These are phyloP conservation scores for Chlamydomonas sphaeroides DNA, from an alignment of 139 green algal species.

Conservation along the genomic window DNA sequence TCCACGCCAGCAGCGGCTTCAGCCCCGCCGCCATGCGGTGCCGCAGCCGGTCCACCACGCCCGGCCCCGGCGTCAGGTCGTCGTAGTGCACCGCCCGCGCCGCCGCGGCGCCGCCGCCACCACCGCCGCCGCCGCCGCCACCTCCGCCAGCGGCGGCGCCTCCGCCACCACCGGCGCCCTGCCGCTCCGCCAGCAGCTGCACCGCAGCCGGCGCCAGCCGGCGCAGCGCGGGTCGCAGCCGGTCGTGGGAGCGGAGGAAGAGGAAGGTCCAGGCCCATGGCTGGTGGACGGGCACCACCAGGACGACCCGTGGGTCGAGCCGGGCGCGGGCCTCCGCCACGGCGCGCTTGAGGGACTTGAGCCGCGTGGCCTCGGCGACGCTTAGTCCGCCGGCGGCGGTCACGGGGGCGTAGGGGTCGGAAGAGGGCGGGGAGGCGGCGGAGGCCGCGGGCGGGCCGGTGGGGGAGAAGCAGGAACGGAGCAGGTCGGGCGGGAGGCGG, in stretches of 20 bases:
- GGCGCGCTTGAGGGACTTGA: neutral
- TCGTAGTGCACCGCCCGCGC: neutral
- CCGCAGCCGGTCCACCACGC: neutral
- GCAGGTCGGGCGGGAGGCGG: neutral
- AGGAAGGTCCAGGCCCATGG: slow-evolving; percentile 22
- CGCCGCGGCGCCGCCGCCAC: neutral
- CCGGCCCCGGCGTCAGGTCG: slow-evolving; percentile 9
- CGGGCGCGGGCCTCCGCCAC: slow-evolving; percentile 4
- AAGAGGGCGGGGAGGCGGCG: neutral
- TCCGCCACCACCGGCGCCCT: too few relatives aligned
- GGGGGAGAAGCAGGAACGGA: neutral
- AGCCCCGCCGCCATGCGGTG: neutral
- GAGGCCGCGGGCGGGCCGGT: too few relatives aligned
- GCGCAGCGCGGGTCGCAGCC: slow-evolving; percentile 5
- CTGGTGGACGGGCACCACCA: neutral
- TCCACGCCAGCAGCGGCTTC: slow-evolving; percentile 22
- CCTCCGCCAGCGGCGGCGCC: too few relatives aligned
- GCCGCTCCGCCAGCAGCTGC: neutral
- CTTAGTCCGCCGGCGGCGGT: neutral
- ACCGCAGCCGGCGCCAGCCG: slow-evolving; percentile 4
- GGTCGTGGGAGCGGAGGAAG: slow-evolving; percentile 2
- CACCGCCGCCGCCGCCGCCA: neutral
- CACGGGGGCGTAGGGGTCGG: too few relatives aligned
- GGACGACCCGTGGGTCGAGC: slow-evolving; percentile 16
- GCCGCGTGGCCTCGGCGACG: neutral